Percentiles rank a stretch among this genome's conserved stretches.
Evolutionary conservation across 768 basidiomycete species (phyloP).

Genomic region (Mycena kentingensis): DNA sequence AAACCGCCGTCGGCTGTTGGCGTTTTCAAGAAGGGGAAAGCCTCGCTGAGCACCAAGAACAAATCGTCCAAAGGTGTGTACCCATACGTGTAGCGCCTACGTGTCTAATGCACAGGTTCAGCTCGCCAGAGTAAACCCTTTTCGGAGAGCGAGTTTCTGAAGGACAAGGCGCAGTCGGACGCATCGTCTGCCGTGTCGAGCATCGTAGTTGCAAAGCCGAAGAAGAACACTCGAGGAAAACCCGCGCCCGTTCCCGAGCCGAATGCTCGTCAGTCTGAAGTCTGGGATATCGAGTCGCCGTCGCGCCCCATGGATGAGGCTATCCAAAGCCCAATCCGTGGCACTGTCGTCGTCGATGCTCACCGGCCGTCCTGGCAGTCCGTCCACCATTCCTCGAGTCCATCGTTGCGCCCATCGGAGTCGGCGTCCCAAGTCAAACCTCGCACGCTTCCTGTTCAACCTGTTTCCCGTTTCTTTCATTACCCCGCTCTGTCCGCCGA

Average conservation of each 20-base stretch:
- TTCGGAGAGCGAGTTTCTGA: slow-evolving; percentile 51
- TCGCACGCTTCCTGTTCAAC: neutral
- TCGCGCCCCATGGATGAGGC: slow-evolving; percentile 2
- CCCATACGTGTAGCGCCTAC: neutral
- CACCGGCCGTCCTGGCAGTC: slow-evolving; percentile 32
- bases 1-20: slow-evolving; percentile 49
- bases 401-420: slow-evolving; percentile 47
- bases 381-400: slow-evolving; percentile 18
- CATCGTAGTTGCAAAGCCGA: neutral
- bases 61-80: slow-evolving; percentile 28
- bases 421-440: slow-evolving; percentile 53
- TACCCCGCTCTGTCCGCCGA: too few species aligned
- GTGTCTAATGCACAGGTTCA: neutral
- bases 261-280: slow-evolving; percentile 37
- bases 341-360: slow-evolving; percentile 41
- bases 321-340: slow-evolving; percentile 5
- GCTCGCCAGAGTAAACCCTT: slow-evolving; percentile 31
- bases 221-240: slow-evolving; percentile 11
- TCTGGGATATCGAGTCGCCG: slow-evolving; percentile 60
- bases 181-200: slow-evolving; percentile 24
- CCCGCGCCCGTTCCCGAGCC: neutral
- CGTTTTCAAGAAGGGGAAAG: slow-evolving; percentile 67
- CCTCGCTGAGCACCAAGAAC: slow-evolving; percentile 46
- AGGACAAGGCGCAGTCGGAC: slow-evolving; percentile 26
- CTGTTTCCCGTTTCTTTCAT: slow-evolving; percentile 26